Evolutionary conservation across 129 eudicot genomes (phyloP), one percentile per base, ranked within the genome.

Genomic region (Deinandra increscens): DNA sequence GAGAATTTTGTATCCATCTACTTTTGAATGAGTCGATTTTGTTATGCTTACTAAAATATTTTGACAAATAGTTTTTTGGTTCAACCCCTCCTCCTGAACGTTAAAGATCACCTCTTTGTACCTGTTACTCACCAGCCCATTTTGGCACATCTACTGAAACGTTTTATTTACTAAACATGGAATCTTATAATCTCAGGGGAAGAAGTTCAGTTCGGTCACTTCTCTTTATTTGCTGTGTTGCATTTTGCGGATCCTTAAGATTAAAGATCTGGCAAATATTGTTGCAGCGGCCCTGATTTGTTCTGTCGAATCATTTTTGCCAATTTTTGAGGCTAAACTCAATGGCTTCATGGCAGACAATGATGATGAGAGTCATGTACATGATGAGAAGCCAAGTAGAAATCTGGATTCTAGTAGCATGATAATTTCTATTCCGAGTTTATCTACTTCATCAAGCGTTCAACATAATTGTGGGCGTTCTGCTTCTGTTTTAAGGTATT

Each of bases 171-270:
- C 82, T 49, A 43, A 78, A 73, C 51, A 44, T 61, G 29, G 64
- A 29, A 60, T 76, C 66, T 71, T 75, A 15, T 79, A 38, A 12
- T 68, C 70, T 64, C 90, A 89, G 97, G 97, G 56, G 66, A 75
- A 53, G 66, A 75, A 71, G 75, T 65, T 89, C 75, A 81, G 85
- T 66, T 82, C 88, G 46, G 82, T 82, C 75, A 87, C 90, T 44
- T 89, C 95, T 63, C 75, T 89, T 4, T 93, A 85, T 85, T 64
- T 89, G 78, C 87, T 93, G 61, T 85, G 95, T 84, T 93, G 88
- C 84, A 85, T 93, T 64, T 66, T 93, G 88, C 89, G 98, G 81
- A 93, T 93, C 36, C 86, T 93, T 63, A 93, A 93, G 78, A 87
- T 93, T 71, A 93, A 93, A 85, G 95, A 93, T 80, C 80, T 93